Base-by-base conservation (phyloP, 2,329 filamentous ascomycete species). In the Arthrobotrys entomopaga region DNA sequence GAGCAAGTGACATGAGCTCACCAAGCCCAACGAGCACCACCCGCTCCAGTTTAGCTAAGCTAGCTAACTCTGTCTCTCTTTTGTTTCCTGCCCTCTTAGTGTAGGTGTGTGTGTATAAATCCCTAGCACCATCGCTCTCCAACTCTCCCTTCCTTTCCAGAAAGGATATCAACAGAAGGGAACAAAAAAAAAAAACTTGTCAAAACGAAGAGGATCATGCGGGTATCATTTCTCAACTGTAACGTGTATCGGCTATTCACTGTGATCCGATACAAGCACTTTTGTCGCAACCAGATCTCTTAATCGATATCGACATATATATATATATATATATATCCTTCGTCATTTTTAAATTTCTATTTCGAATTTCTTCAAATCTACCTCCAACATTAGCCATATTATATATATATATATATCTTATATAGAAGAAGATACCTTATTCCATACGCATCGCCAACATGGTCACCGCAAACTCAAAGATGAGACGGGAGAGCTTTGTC, bases 401-500 rank as follows among this genome's bases (percentile, higher is more conserved):
- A n/a, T n/a, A n/a, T n/a, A n/a, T n/a, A 19, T 20, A n/a, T 50
- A 50, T 20, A 50, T 13, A 20, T 10, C 48, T 20, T 50, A 50
- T 22, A 65, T 42, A 64, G 43, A 13, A 50, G 46, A 67, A 24
- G 10, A 29, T 22, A 2, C 11, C 13, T 29, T 10, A 10, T 16
- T 40, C 29, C 16, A 48, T 3, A 29, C 10, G 46, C 48, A 20
- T n/a, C 8, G 19, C 15, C 26, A 61, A 49, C 52, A 73, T 73
- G 61, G 69, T 73, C 11, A 61, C 69, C 50, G 69, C 69, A 48
- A 34, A 34, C 29, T 34, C 29, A 34, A 73, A 66, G 20, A 56
- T 65, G 42, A 61, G 69, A 19, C 61, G 69, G 29, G 69, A 73
- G 52, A 73, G 69, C 50, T 73, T 73, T 19, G 38, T 73, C 15